These are phyloP conservation scores for Gracilaria gracilis DNA, from an alignment of 23 red algal species.

Conservation along the genomic window DNA sequence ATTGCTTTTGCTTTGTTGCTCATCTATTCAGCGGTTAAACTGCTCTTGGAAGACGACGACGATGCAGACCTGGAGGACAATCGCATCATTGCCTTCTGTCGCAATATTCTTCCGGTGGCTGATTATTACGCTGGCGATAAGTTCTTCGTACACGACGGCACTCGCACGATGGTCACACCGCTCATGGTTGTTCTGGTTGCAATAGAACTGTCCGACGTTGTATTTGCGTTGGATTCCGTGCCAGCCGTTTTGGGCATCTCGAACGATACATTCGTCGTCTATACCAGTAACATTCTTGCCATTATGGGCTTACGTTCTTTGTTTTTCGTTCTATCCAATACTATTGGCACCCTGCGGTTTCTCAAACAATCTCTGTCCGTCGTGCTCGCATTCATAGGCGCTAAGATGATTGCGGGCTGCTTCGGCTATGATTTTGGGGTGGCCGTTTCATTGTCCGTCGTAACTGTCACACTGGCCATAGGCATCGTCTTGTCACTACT, in stretches of 20 bases:
- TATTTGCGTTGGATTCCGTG: slow-evolving; percentile 98
- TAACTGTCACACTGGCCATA: slow-evolving; percentile 61
- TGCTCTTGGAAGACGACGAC: slow-evolving; percentile 80
- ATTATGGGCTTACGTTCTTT: slow-evolving; percentile 92
- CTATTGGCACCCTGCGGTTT: slow-evolving; percentile 81
- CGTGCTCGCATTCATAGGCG: slow-evolving; percentile 87
- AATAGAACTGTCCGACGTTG: slow-evolving; percentile 93
- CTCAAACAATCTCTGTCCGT: slow-evolving; percentile 87
- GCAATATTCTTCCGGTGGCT: slow-evolving; percentile 64
- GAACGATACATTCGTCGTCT: slow-evolving; percentile 84
- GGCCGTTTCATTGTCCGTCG: slow-evolving; percentile 59
- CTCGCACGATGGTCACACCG: slow-evolving; percentile 70
- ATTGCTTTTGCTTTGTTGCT: slow-evolving; percentile 80
- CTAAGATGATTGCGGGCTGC: slow-evolving; percentile 78
- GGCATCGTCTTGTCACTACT: slow-evolving; percentile 59
- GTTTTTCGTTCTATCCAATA: slow-evolving; percentile 92
- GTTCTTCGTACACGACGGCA: slow-evolving; percentile 75
- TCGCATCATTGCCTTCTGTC: slow-evolving; percentile 62
- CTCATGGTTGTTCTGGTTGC: slow-evolving; percentile 87
- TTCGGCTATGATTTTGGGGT: slow-evolving; percentile 72
- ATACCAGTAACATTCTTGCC: slow-evolving; percentile 93
- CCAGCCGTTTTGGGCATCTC: slow-evolving; percentile 95
- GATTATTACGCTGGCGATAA: slow-evolving; percentile 61
- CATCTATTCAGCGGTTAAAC: slow-evolving; percentile 76
- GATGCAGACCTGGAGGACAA: slow-evolving; percentile 70